Conservation (phyloP, 176 grass and related monocot genomes). For the barley (Hordeum vulgare) region MorexV3_pseudomolecules_assembly NC_058520.1:18552530-18553029, state of each 20-base stretch:
- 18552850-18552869: background rate
- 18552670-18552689: background rate
- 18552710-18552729: background rate
- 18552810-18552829: background rate
- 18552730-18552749: background rate
- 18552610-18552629: background rate
- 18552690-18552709: background rate
- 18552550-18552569: background rate
- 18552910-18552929: background rate
- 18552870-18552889: background rate
- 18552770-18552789: background rate
- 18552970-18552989: background rate
- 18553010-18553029: too few relatives aligned
- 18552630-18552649: background rate
- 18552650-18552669: background rate
- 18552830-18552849: background rate
- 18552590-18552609: background rate
- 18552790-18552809: background rate
- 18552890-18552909: background rate
- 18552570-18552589: background rate
- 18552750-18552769: background rate
- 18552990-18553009: background rate
- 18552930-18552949: background rate
- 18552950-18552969: conserved; percentile 22
- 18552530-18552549: background rate